A percentile compares a stretch with the other conserved stretches of the same genome.
Evolutionary conservation across 768 basidiomycete species (phyloP).

Genomic region (Psilocybe azurescens): DNA sequence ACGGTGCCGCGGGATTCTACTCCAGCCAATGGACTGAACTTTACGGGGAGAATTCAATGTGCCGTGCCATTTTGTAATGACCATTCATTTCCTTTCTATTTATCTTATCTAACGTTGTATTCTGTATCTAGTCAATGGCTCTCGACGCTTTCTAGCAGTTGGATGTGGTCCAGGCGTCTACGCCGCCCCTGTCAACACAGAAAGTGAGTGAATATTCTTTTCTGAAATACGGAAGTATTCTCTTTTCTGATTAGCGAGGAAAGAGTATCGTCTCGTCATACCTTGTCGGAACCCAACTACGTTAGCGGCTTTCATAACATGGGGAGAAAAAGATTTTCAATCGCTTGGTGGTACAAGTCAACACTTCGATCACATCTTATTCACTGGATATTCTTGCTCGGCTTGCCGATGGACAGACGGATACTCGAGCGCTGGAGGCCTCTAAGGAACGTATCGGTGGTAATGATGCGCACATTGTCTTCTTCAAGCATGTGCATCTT

Average conservation of each 20-base stretch:
- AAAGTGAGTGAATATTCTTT: conserved; percentile 44
- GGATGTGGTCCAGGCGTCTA: conserved; percentile 77
- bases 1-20: conserved; percentile 40
- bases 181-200: conserved; percentile 57
- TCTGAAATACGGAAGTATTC: too few relatives aligned
- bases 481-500: conserved; percentile 62
- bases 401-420: conserved; percentile 54
- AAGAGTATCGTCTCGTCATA: conserved; percentile 69
- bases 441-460: conserved; percentile 67
- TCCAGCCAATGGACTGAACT: conserved; percentile 32
- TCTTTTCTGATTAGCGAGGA: background rate
- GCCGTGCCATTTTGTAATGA: conserved; percentile 66
- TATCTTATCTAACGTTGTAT: background rate
- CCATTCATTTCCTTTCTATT: background rate
- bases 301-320: conserved; percentile 59
- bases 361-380: conserved; percentile 64
- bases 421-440: conserved; percentile 51
- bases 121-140: conserved; percentile 46
- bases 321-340: conserved; percentile 52
- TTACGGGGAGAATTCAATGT: conserved; percentile 63
- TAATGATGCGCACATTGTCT: conserved; percentile 58
- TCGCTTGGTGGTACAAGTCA: conserved; percentile 70
- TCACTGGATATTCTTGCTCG: conserved; percentile 74
- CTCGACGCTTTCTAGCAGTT: conserved; percentile 64
- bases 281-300: conserved; percentile 51